A percentile compares a stretch with the other conserved stretches of the same genome.
phyloP scores from a whole-genome alignment of 78 protist genomes.

The Ministeria vibrans region DNA sequence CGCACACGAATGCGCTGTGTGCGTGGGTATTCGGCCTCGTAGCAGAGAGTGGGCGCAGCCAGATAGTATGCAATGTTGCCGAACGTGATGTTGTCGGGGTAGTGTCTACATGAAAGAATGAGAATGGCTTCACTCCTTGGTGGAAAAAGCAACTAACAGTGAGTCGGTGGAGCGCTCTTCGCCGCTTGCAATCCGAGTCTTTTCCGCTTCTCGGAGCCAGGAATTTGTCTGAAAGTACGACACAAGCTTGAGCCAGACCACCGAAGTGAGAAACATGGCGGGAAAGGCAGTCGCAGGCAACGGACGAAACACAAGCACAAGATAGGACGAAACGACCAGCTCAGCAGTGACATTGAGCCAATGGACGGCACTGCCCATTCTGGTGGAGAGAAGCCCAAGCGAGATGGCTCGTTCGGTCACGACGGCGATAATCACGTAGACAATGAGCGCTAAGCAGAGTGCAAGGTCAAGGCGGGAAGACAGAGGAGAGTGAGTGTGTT shows the following conservation, averaged over 20 bases:
- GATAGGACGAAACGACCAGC: neutral
- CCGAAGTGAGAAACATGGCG: neutral
- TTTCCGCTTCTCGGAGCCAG: neutral
- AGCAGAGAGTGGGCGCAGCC: constrained; percentile 39
- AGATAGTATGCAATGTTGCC: constrained; percentile 7
- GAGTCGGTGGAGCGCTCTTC: no score
- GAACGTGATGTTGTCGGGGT: constrained; percentile 34
- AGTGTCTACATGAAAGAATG: no score
- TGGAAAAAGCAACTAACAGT: no score
- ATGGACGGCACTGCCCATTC: no score
- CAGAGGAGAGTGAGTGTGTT: no score
- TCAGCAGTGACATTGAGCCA: neutral
- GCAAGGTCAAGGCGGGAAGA: no score
- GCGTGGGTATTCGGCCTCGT: constrained; percentile 36
- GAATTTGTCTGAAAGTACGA: neutral
- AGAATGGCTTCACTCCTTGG: no score
- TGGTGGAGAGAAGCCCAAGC: no score
- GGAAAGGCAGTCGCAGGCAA: neutral
- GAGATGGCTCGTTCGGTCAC: no score
- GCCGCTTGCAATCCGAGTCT: no score
- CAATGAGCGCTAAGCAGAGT: no score
- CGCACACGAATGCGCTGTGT: constrained; percentile 7
- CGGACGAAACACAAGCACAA: neutral
- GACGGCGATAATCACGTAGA: no score
- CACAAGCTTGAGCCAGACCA: constrained; percentile 24